Base-by-base conservation (phyloP, 305 asterid genomes). In the Stenogyne calaminthoides region DNA sequence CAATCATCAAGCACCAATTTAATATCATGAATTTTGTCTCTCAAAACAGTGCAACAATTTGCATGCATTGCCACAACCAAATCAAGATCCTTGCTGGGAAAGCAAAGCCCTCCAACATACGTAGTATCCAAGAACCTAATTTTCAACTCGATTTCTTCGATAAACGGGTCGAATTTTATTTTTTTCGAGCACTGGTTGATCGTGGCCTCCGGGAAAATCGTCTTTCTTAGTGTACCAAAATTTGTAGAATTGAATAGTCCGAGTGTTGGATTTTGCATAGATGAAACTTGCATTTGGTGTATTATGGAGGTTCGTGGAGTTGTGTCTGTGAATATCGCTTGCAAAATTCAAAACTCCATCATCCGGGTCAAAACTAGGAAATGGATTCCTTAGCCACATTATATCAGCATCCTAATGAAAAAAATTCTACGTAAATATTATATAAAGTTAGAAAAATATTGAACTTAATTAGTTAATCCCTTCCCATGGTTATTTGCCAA, bases 11-110 rank as follows among this genome's bases (percentile, higher is more conserved):
- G 36, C 57, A 76, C 25, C 69, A 79, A 71, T 62, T 57, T 75
- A 6, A 80, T 63, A 29, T 82, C 85, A 73, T 80, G 82, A 44
- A 82, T 69, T 62, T 82, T 80, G 58, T 55, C 73, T 6, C 51
- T 47, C 52, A 84, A 64, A 49, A 78, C 77, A 5, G 64, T 49
- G 37, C 89, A 82, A 20, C 89, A 84, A 49, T 49, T 49, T 49
- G 56, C 56, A 49, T 49, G 56, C 56, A 49, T 49, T 49, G 56
- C 56, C 22, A 49, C 56, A 6, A 49, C 56, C 56, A 49, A 10
- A 2, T 49, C 56, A 49, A 49, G 10, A 49, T 49, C 22, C 16
- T 49, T 49, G 56, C 56, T 15, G 1, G 56, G 56, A 49, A 49
- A 49, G 3, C 56, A 49, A 49, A 49, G 56, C 56, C 56, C 56